phyloP scores from a whole-genome alignment of 208 protist genomes.

The Herpetomonas tarakana region DNA sequence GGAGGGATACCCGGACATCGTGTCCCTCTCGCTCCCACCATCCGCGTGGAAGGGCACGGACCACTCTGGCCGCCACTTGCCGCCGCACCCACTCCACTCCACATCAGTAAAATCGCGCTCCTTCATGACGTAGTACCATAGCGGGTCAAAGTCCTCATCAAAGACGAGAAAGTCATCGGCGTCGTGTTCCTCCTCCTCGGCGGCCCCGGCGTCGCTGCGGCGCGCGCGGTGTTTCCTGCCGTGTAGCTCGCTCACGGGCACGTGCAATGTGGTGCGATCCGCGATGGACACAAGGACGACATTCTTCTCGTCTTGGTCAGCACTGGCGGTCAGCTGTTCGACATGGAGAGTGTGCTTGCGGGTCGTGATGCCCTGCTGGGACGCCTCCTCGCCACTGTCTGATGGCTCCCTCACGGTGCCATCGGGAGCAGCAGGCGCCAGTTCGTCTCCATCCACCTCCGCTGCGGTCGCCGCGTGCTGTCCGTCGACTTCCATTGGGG shows the following conservation, averaged over 20 bases:
- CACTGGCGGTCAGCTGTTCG: slow-evolving; percentile 36
- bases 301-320: slow-evolving; percentile 25
- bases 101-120: slow-evolving; percentile 47
- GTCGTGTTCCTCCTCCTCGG: slow-evolving; percentile 14
- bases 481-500: too few relatives aligned
- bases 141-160: slow-evolving; percentile 62
- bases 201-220: background rate
- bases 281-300: slow-evolving; percentile 55
- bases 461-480: too few relatives aligned
- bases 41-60: slow-evolving; percentile 11
- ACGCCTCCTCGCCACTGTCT: background rate
- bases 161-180: slow-evolving; percentile 45
- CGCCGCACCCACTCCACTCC: slow-evolving; percentile 77
- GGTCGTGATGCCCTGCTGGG: slow-evolving; percentile 12
- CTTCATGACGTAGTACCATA: slow-evolving; percentile 70
- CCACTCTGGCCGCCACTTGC: slow-evolving; percentile 75
- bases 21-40: background rate
- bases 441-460: too few relatives aligned
- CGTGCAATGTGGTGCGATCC: slow-evolving; percentile 8
- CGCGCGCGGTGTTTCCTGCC: too few relatives aligned
- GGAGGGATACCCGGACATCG: slow-evolving; percentile 2
- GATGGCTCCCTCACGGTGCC: too few relatives aligned
- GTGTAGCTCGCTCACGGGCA: slow-evolving; percentile 1
- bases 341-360: slow-evolving; percentile 43
- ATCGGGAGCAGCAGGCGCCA: too few relatives aligned